Conservation (phyloP, 176 grass and related monocot genomes). For the Carex pumila region DNA sequence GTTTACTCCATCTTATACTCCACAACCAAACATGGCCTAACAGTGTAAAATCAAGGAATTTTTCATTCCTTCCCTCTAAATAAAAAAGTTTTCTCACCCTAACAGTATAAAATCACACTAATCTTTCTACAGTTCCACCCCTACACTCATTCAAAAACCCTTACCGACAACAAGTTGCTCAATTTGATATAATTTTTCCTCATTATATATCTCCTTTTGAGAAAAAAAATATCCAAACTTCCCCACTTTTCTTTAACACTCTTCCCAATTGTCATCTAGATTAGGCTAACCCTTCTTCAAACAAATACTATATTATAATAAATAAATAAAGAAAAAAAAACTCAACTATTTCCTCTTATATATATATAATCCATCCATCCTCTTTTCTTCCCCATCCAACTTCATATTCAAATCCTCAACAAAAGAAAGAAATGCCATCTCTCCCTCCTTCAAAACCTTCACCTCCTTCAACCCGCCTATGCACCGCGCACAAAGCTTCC, state of each 20-base stretch:
- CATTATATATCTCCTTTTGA: neutral
- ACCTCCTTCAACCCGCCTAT: neutral
- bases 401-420: neutral
- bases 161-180: slow-evolving; percentile 20
- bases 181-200: slow-evolving; percentile 9
- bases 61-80: too few relatives aligned
- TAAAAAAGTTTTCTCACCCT: neutral
- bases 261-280: neutral
- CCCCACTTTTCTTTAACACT: neutral
- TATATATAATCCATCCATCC: slow-evolving; percentile 1
- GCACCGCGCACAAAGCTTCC: slow-evolving; percentile 30
- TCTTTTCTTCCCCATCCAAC: slow-evolving; percentile 1
- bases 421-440: neutral
- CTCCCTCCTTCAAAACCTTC: neutral
- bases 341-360: slow-evolving; percentile 1
- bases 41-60: too few relatives aligned
- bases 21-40: too few relatives aligned
- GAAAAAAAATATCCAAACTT: neutral
- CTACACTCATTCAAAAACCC: neutral
- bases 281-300: neutral
- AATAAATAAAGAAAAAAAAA: neutral
- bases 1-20: too few relatives aligned
- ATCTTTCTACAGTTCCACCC: neutral
- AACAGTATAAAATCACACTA: slow-evolving; percentile 8
- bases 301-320: neutral